Evolutionary conservation across 257 asterid species (phyloP).

Genomic region (Buddleja alternifolia): DNA sequence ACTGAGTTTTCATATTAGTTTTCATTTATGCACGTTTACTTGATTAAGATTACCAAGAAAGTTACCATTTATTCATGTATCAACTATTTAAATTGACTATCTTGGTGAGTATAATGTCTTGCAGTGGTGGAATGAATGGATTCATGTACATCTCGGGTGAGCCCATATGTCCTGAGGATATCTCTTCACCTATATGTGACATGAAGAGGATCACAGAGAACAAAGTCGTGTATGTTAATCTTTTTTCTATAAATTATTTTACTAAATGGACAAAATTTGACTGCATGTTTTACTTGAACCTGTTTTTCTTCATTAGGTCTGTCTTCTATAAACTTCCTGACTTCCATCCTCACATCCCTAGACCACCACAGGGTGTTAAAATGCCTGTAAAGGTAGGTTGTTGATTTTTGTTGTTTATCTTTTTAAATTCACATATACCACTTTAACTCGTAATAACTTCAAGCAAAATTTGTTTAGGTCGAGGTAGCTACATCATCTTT

Average conservation of each 20-base stretch:
- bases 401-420: background rate
- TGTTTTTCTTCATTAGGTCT: constrained; percentile 40
- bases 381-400: constrained; percentile 52
- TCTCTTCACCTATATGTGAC: constrained; percentile 47
- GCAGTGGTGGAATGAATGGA: constrained; percentile 73
- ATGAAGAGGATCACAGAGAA: constrained; percentile 47
- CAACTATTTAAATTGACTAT: constrained; percentile 4
- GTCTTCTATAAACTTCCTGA: constrained; percentile 53
- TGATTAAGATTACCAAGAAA: background rate
- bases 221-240: constrained; percentile 56
- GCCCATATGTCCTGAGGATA: constrained; percentile 49
- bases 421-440: background rate
- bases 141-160: constrained; percentile 44
- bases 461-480: background rate
- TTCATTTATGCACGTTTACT: background rate
- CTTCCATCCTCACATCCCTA: constrained; percentile 58
- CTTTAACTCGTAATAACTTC: background rate
- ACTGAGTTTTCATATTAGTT: background rate
- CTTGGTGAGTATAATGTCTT: constrained; percentile 20
- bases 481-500: background rate
- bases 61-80: background rate
- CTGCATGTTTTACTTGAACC: constrained; percentile 9
- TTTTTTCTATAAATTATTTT: background rate
- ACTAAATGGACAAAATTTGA: background rate
- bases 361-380: constrained; percentile 49